Conservation (phyloP, 2,329 filamentous ascomycete genomes). For the Aspergillus floridensis region DNA sequence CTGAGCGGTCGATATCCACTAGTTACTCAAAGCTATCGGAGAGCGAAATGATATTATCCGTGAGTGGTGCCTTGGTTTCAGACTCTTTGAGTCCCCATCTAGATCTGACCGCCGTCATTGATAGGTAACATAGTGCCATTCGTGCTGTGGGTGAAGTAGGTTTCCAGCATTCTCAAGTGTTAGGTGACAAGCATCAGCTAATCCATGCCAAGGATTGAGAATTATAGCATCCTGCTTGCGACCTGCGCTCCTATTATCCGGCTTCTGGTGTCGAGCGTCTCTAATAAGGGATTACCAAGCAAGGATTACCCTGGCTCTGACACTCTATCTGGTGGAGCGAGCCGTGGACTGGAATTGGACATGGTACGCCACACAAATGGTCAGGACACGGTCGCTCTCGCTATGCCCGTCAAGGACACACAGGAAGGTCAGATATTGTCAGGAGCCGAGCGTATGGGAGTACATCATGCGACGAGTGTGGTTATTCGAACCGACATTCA, state of each 20-base stretch:
- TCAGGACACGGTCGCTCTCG: background rate
- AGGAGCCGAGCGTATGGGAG: conserved; percentile 6
- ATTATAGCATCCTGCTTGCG: conserved; percentile 38
- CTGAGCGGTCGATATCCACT: conserved; percentile 7
- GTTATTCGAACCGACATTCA: conserved; percentile 34
- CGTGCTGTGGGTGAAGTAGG: conserved; percentile 39
- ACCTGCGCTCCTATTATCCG: conserved; percentile 35
- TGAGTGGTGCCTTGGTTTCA: background rate
- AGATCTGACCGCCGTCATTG: background rate
- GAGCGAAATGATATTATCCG: conserved; percentile 35
- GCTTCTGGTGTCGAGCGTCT: conserved; percentile 27
- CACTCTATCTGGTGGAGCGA: conserved; percentile 8
- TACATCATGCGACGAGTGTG: conserved; percentile 15
- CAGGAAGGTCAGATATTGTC: background rate
- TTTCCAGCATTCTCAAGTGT: too few relatives aligned
- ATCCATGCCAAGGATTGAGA: conserved; percentile 31
- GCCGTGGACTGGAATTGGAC: conserved; percentile 3
- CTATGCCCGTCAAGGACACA: conserved; percentile 7
- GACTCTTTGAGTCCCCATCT: too few relatives aligned
- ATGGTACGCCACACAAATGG: background rate
- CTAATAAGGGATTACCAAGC: background rate
- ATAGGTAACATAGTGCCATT: conserved; percentile 36
- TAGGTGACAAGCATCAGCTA: background rate
- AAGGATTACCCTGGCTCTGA: conserved; percentile 24
- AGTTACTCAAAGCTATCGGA: conserved; percentile 35